Evolutionary conservation across 225 moss, liverwort and hornwort genomes (phyloP), one percentile per base, ranked within the genome.

Genomic region (Climacium dendroides): DNA sequence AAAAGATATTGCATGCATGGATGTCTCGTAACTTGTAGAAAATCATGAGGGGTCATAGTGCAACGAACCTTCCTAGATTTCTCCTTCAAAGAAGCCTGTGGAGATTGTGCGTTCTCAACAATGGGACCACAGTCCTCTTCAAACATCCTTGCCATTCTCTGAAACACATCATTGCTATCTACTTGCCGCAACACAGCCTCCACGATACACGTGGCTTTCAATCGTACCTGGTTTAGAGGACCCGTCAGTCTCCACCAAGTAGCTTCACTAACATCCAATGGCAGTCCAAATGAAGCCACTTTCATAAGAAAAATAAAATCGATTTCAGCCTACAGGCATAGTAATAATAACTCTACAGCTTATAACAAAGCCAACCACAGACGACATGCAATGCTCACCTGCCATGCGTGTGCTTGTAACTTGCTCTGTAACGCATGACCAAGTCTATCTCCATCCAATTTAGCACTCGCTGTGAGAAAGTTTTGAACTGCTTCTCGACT

Each of bases 321-420:
- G 45, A 71, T 52, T 67, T 48, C 81, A 34, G 47, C 20, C 85
- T 62, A 53, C 65, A 65, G 70, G 74, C 54, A 78, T 53, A 34
- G 52, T 43, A 37, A 37, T 54, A 74, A 41, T 19, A 83, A 88
- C 53, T 85, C 55, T 32, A 17, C 6, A 73, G 11, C 58, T 70
- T 87, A 64, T 47, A 26, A 63, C 54, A 89, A 48, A 74, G 39
- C 34, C 65, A 59, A 88, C 69, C 39, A 80, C 75, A 83, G 23
- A 85, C 66, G 70, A 35, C 81, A 76, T 43, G 19, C 78, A 75
- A 65, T 84, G 81, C 74, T 63, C 86, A 98, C 97, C 97, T 99
- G 99, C 99, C 99, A 99, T 60, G 93, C 93, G 67, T 96, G 97
- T 55, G 96, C 93, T 92, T 93, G 95, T 87, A 99, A 81, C 91